Evolutionary conservation across 768 basidiomycete species (phyloP).

Genomic region (Lentinula aciculospora): DNA sequence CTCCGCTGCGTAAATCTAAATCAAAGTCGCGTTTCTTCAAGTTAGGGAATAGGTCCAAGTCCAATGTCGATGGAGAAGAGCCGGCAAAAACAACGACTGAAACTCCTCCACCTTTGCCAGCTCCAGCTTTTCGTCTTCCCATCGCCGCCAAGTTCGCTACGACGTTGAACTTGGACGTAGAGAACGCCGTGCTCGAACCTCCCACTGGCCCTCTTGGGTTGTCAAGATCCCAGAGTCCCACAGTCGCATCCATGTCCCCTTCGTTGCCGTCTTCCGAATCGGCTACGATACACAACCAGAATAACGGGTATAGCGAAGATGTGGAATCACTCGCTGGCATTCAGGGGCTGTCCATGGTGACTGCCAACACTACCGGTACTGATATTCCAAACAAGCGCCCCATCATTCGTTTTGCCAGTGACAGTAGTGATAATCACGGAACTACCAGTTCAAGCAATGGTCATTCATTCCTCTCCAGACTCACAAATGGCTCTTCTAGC

Average conservation of each 20-base stretch:
- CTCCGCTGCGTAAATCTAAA: slow-evolving; percentile 15
- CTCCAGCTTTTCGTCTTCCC: slow-evolving; percentile 30
- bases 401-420: slow-evolving; percentile 4
- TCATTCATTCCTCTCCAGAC: slow-evolving; percentile 11
- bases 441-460: slow-evolving; percentile 6
- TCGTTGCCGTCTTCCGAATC: not conserved
- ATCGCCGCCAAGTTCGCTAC: slow-evolving; percentile 45
- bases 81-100: slow-evolving; percentile 8
- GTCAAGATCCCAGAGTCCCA: slow-evolving; percentile 5
- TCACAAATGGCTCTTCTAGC: slow-evolving; percentile 9
- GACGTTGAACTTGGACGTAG: slow-evolving; percentile 13
- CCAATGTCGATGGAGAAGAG: slow-evolving; percentile 26
- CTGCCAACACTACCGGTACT: not conserved
- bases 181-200: slow-evolving; percentile 4
- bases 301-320: not conserved
- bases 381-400: not conserved
- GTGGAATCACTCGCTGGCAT: not conserved
- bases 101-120: slow-evolving; percentile 2
- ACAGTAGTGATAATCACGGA: slow-evolving; percentile 9
- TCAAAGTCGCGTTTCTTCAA: slow-evolving; percentile 38
- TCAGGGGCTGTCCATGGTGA: not conserved
- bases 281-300: not conserved
- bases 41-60: slow-evolving; percentile 33
- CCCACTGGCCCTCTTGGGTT: slow-evolving; percentile 5
- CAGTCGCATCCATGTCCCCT: slow-evolving; percentile 1